Conservation (phyloP, 768 basidiomycete genomes). For the Tephrocybe sp. region DNA sequence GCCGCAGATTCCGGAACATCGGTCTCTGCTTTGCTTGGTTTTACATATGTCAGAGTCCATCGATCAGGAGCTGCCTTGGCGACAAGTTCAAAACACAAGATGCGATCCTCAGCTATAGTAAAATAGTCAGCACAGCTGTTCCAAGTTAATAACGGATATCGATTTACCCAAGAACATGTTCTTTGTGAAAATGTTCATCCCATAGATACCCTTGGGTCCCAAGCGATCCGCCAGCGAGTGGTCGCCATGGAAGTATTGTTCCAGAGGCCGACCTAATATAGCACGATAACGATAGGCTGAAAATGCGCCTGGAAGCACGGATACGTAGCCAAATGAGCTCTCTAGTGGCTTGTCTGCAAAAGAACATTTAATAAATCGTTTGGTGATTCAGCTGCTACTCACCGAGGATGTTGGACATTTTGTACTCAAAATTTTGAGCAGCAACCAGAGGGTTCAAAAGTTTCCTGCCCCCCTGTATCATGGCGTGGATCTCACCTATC, state of each 20-base stretch:
- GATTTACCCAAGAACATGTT: conserved; percentile 57
- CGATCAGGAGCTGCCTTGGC: conserved; percentile 83
- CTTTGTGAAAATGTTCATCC: conserved; percentile 97
- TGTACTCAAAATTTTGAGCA: conserved; percentile 97
- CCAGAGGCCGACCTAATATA: conserved; percentile 83
- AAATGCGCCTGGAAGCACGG: conserved; percentile 95
- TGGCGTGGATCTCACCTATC: conserved; percentile 83
- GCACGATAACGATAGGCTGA: conserved; percentile 94
- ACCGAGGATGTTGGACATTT: conserved; percentile 97
- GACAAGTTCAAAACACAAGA: conserved; percentile 95
- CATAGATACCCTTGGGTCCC: conserved; percentile 90
- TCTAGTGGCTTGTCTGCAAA: conserved; percentile 84
- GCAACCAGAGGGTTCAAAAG: conserved; percentile 90
- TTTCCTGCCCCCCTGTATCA: conserved; percentile 92
- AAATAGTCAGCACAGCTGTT: background rate
- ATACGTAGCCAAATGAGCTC: conserved; percentile 94
- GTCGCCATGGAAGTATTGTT: conserved; percentile 87
- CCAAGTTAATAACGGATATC: background rate
- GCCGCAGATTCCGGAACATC: conserved; percentile 93
- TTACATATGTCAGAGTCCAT: conserved; percentile 90
- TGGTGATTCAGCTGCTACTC: conserved; percentile 10
- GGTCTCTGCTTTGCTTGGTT: conserved; percentile 94
- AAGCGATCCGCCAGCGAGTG: conserved; percentile 89
- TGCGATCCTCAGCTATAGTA: conserved; percentile 81
- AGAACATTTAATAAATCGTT: background rate